These are phyloP conservation scores for Anthracocystis setariae DNA, from an alignment of 1,284 basidiomycete species.

Conservation along the genomic window DNA sequence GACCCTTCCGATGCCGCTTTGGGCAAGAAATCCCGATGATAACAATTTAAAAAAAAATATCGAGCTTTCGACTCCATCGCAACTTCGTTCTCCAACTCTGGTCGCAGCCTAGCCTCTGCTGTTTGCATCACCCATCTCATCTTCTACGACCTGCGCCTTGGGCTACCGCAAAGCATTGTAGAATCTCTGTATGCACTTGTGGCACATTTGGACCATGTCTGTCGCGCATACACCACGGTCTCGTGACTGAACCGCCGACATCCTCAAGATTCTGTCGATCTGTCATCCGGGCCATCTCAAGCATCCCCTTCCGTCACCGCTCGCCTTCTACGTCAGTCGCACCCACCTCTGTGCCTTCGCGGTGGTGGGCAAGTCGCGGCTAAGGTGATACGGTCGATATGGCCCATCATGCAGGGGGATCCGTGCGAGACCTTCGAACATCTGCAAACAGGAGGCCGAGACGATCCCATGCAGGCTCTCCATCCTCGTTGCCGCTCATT, in stretches of 20 bases:
- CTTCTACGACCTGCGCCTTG: too few relatives aligned
- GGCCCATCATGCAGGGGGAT: constrained; percentile 15
- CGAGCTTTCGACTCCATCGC: neutral
- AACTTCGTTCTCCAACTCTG: too few relatives aligned
- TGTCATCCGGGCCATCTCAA: neutral
- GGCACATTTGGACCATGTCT: constrained; percentile 9
- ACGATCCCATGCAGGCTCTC: constrained; percentile 26
- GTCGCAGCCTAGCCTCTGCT: too few relatives aligned
- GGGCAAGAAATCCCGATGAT: neutral
- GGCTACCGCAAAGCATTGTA: too few relatives aligned
- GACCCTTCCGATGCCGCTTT: constrained; percentile 7
- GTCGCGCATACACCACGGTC: constrained; percentile 3
- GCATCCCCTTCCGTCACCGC: neutral
- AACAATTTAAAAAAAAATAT: too few relatives aligned
- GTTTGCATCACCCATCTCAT: too few relatives aligned
- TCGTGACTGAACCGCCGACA: constrained; percentile 4
- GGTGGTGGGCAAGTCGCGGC: constrained; percentile 1
- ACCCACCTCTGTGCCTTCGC: constrained; percentile 7
- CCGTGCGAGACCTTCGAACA: constrained; percentile 14
- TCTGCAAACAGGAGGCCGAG: constrained; percentile 21
- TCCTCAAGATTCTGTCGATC: neutral
- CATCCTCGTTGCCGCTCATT: constrained; percentile 29
- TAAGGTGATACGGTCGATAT: constrained; percentile 14
- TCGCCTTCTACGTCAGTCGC: neutral
- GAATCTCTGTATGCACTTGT: neutral